These are phyloP conservation scores for Sistotremastrum suecicum DNA, from an alignment of 768 basidiomycete genomes.

Conservation along the genomic window DNA sequence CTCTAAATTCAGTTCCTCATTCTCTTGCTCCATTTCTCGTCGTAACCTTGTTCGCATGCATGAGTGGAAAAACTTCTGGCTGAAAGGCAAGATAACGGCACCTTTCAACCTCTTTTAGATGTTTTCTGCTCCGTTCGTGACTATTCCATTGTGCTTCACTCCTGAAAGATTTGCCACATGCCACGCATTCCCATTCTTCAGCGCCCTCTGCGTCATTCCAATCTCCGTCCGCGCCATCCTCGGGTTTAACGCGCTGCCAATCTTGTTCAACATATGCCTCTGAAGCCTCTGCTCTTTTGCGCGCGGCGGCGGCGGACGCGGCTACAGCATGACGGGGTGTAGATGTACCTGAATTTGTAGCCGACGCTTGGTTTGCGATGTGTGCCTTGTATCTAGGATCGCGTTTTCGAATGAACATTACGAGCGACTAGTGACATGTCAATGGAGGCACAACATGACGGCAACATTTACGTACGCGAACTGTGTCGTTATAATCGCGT, in stretches of 20 bases:
- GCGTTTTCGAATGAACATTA: conserved; percentile 66
- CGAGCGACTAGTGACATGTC: conserved; percentile 38
- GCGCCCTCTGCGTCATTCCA: conserved; percentile 60
- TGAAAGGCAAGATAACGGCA: conserved; percentile 4
- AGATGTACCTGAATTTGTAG: conserved; percentile 14
- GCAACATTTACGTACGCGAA: conserved; percentile 44
- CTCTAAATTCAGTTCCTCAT: conserved; percentile 45
- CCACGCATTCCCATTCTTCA: conserved; percentile 93
- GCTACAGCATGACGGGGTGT: conserved; percentile 12
- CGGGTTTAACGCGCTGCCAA: conserved; percentile 62
- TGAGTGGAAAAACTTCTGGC: neutral
- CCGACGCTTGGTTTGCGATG: conserved; percentile 32
- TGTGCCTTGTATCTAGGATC: conserved; percentile 77
- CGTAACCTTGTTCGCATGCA: conserved; percentile 28
- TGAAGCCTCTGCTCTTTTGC: conserved; percentile 18
- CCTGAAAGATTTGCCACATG: conserved; percentile 76
- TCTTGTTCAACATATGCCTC: conserved; percentile 64
- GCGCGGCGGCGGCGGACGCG: conserved; percentile 14
- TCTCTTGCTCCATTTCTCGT: conserved; percentile 64
- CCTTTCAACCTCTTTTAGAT: conserved; percentile 74
- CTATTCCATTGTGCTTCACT: conserved; percentile 93
- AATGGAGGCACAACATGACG: neutral
- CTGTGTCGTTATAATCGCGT: conserved; percentile 84
- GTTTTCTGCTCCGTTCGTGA: conserved; percentile 92
- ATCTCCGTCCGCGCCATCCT: conserved; percentile 42